Conservation (phyloP, 345 rosid genomes). For the Gossypium stocksii region DNA sequence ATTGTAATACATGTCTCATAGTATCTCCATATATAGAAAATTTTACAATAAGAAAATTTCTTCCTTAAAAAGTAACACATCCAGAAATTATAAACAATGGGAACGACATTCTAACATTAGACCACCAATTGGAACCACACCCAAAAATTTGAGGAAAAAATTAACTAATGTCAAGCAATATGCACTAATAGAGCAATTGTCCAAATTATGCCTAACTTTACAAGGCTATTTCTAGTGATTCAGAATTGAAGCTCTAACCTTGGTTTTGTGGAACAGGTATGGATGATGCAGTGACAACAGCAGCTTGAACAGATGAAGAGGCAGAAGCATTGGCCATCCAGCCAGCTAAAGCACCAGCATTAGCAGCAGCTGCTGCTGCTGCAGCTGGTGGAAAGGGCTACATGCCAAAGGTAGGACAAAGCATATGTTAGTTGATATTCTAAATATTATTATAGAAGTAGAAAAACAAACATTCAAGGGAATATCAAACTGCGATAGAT, state of each 20-base stretch:
- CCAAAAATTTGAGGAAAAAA: background rate
- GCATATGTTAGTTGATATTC: background rate
- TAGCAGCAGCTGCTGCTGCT: background rate
- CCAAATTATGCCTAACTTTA: background rate
- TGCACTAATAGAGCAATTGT: background rate
- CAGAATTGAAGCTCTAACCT: slow-evolving; percentile 38
- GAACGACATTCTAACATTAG: background rate
- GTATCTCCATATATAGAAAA: background rate
- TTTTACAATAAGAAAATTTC: background rate
- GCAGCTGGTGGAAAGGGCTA: slow-evolving; percentile 5
- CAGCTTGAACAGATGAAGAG: slow-evolving; percentile 77
- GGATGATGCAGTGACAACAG: slow-evolving; percentile 76
- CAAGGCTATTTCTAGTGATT: background rate
- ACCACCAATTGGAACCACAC: background rate
- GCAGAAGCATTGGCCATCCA: slow-evolving; percentile 83
- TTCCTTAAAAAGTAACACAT: background rate
- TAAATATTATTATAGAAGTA: background rate
- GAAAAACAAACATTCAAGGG: background rate
- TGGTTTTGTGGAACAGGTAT: slow-evolving; percentile 71
- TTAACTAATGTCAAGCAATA: background rate
- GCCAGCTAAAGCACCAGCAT: slow-evolving; percentile 67
- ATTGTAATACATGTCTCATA: background rate
- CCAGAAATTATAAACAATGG: background rate
- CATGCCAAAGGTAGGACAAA: background rate
- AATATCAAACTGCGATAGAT: background rate